A percentile compares a stretch with the other conserved stretches of the same genome.
Evolutionary conservation across 2,329 filamentous ascomycete genomes (phyloP).

Genomic region (Lasiodiplodia sp.): DNA sequence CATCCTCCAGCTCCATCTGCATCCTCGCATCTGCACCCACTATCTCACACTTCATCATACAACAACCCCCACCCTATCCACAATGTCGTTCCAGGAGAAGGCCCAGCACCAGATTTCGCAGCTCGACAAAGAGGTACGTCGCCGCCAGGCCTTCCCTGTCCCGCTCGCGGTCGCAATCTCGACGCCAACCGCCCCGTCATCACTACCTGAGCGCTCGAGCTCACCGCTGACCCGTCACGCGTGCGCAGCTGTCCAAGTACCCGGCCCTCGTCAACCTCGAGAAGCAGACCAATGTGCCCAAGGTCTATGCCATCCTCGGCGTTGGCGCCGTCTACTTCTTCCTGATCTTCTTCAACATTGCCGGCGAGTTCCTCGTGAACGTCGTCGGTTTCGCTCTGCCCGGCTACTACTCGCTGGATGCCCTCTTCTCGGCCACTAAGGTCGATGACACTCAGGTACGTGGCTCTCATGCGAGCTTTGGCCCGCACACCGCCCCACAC

Average conservation of each 20-base stretch:
- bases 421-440: constrained; percentile 75
- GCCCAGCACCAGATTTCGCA: constrained; percentile 77
- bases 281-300: constrained; percentile 82
- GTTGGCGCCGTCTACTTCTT: constrained; percentile 83
- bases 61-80: constrained; percentile 41
- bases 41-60: constrained; percentile 11
- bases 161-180: constrained; percentile 25
- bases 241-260: constrained; percentile 79
- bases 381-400: constrained; percentile 83
- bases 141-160: constrained; percentile 28
- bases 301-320: constrained; percentile 83
- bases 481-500: constrained; percentile 12
- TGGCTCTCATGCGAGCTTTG: constrained; percentile 35
- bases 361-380: constrained; percentile 87
- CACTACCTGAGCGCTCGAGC: constrained; percentile 14
- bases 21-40: constrained; percentile 4
- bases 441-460: constrained; percentile 82
- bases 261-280: constrained; percentile 83
- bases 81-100: constrained; percentile 79
- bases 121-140: constrained; percentile 81
- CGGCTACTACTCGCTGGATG: constrained; percentile 82
- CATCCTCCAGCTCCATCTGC: constrained; percentile 14
- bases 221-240: constrained; percentile 19
- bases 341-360: constrained; percentile 91
- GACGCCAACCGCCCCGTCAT: constrained; percentile 2